Evolutionary conservation across 805 yeast species (phyloP).

Genomic region (Jamesozyma jinghongensis): DNA sequence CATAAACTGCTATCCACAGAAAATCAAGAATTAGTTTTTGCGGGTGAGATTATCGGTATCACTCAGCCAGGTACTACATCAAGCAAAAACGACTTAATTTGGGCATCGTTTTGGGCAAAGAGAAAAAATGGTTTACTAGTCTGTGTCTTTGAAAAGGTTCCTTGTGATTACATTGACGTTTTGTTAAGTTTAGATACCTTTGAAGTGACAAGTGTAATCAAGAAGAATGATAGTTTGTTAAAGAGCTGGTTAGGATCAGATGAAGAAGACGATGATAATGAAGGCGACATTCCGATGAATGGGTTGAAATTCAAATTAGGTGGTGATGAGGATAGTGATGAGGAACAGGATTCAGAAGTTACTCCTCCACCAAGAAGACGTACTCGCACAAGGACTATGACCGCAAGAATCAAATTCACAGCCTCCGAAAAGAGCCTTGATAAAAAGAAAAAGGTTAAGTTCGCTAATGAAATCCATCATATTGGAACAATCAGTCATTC

Average conservation of each 20-base stretch:
- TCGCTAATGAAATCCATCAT: conserved; percentile 21
- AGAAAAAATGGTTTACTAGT: conserved; percentile 59
- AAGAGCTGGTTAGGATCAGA: background rate
- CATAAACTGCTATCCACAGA: conserved; percentile 39
- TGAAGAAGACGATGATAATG: background rate
- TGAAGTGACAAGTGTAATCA: conserved; percentile 20
- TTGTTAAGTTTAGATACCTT: conserved; percentile 31
- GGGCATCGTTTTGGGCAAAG: conserved; percentile 92
- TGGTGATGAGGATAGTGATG: background rate
- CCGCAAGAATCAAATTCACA: background rate
- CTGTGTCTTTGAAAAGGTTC: conserved; percentile 82
- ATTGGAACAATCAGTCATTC: conserved; percentile 22
- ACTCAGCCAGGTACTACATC: conserved; percentile 42
- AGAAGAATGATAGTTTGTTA: conserved; percentile 15
- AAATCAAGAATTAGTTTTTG: conserved; percentile 46
- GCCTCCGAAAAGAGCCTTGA: background rate
- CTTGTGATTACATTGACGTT: conserved; percentile 56
- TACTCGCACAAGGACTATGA: no score
- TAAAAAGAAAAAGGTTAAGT: conserved; percentile 20
- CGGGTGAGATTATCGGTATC: conserved; percentile 82
- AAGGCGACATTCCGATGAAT: background rate
- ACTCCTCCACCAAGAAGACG: background rate
- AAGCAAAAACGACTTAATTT: conserved; percentile 38
- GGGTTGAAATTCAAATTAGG: conserved; percentile 5
- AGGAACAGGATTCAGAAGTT: conserved; percentile 1